A percentile compares a stretch with the other conserved stretches of the same genome.
Evolutionary conservation across 345 rosid species (phyloP).

Genomic region (Corymbia maculata): DNA sequence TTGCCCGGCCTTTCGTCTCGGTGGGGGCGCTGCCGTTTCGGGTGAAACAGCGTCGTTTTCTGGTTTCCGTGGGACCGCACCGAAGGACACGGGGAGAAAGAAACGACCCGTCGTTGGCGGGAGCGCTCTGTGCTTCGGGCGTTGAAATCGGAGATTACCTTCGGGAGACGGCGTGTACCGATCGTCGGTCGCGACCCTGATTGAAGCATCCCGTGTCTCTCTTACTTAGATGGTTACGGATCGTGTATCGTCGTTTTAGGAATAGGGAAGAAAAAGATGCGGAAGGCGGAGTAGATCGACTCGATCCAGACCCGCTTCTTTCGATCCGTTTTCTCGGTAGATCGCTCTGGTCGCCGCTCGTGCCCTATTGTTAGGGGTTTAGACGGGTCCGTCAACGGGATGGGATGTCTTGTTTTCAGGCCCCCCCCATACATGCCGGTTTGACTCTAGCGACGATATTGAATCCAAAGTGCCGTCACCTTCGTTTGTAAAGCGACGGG

Average conservation of each 20-base stretch:
- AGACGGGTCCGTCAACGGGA: not conserved
- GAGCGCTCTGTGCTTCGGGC: not conserved
- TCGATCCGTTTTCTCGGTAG: not conserved
- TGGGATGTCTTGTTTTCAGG: not conserved
- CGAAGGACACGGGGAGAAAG: not conserved
- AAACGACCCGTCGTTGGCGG: not conserved
- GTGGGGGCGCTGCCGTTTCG: not conserved
- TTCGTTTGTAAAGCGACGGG: not conserved
- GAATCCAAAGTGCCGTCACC: not conserved
- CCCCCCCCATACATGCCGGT: not conserved
- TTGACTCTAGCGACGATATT: not conserved
- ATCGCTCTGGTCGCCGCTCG: not conserved
- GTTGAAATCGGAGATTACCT: not conserved
- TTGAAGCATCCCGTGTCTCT: not conserved
- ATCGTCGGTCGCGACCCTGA: not conserved
- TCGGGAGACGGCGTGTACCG: not conserved
- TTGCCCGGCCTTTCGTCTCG: not conserved
- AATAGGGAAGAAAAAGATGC: not conserved
- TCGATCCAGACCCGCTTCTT: not conserved
- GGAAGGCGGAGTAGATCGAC: not conserved
- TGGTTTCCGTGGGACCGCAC: too few species aligned
- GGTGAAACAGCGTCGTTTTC: not conserved
- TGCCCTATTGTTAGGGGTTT: not conserved
- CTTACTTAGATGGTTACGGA: not conserved
- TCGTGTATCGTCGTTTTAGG: not conserved